Base-by-base conservation (phyloP, 805 yeast species). In the Ogataea kodamae region DNA sequence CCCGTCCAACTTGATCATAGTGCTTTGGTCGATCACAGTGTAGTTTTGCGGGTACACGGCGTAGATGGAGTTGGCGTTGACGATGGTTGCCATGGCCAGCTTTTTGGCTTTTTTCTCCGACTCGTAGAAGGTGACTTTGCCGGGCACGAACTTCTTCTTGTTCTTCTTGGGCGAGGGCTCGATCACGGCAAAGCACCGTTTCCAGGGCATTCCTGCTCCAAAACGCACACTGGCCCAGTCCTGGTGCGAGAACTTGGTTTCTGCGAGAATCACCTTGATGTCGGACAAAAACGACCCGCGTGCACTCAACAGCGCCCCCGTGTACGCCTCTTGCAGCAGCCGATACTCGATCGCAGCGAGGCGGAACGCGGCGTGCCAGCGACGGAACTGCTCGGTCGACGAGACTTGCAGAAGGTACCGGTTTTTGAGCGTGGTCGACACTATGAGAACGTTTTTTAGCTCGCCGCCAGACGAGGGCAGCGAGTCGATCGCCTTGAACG, bases 121-220 rank as follows among this genome's bases (percentile, higher is more conserved):
- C 57, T 87, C 95, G 61, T 74, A 92, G 46, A 92, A 82, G n/a
- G 75, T 65, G 15, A 87, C 76, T 46, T 78, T 70, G 18, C 96
- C 96, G 9, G 73, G 67, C 41, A 67, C 46, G 58, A 70, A 45
- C 50, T 61, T 57, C 62, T 73, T 55, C 65, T 50, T 65, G 42
- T 58, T 61, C 44, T 58, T 78, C 50, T 70, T 53, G 22, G 65
- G 45, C 49, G 88, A 64, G 46, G 89, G 89, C 46, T 83, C 84
- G 37, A 90, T 74, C 8, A 89, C 96, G 3, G 95, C 90, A 65
- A 75, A 92, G 54, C 96, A 90, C 39, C 95, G 72, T 54, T 81
- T 84, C 97, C 97, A 92, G 1, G 97, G 96, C 95, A 87, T 86
- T 15, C 98, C 98, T 7, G 92, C 75, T 12, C 98, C 97, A 59